Evolutionary conservation across 305 asterid genomes (phyloP).

Genomic region (Fraxinus baroniana): DNA sequence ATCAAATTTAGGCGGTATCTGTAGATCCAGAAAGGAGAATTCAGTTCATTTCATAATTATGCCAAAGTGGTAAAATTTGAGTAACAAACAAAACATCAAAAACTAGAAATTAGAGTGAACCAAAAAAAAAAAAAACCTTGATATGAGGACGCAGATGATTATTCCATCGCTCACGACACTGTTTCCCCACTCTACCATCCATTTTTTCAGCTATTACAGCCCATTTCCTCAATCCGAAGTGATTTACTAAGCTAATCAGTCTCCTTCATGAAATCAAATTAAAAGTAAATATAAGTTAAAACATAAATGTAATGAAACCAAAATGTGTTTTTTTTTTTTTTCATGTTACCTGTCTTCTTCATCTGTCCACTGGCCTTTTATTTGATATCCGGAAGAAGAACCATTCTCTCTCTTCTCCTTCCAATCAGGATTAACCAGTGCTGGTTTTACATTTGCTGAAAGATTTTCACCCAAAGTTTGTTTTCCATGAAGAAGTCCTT

Average conservation of each 20-base stretch:
- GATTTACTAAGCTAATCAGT: constrained; percentile 42
- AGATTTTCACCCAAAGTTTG: neutral
- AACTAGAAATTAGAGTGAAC: neutral
- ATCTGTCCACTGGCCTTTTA: constrained; percentile 73
- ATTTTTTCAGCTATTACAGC: constrained; percentile 51
- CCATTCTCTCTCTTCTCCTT: constrained; percentile 16
- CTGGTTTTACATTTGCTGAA: neutral
- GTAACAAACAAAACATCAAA: neutral
- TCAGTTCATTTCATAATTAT: neutral
- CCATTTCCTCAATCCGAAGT: constrained; percentile 57
- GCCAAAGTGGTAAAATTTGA: neutral
- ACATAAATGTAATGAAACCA: neutral
- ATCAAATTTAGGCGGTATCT: neutral
- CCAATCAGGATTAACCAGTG: neutral
- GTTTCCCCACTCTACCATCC: constrained; percentile 73
- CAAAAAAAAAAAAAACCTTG: constrained; percentile 38
- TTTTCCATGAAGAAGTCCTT: constrained; percentile 2
- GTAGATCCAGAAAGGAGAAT: neutral
- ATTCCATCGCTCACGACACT: constrained; percentile 81
- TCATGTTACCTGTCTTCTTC: constrained; percentile 59
- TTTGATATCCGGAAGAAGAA: constrained; percentile 20
- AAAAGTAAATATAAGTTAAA: neutral
- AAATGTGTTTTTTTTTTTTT: neutral
- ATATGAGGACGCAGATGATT: constrained; percentile 74
- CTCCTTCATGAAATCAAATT: constrained; percentile 35